These are phyloP conservation scores for Chrysopogon serrulatus DNA, from an alignment of 176 grass and related monocot species.

Conservation along the genomic window DNA sequence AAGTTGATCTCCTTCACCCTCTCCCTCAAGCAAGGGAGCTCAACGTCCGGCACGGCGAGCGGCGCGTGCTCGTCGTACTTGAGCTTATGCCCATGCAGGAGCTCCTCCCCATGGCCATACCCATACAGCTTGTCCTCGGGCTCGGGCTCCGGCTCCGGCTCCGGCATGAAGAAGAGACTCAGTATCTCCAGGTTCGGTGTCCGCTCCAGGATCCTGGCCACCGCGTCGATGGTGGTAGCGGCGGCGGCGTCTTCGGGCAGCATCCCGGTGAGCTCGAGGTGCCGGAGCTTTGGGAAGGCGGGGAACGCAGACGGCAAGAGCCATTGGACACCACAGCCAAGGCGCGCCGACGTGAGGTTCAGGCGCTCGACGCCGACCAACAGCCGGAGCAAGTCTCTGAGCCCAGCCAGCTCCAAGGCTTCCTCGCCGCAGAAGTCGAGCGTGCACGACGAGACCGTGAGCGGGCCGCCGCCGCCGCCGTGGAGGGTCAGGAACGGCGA, in stretches of 20 bases:
- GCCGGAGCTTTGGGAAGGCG: background rate
- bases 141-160: too few relatives aligned
- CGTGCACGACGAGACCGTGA: background rate
- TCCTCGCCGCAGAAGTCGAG: background rate
- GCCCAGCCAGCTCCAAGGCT: background rate
- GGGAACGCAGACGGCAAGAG: background rate
- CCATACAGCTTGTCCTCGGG: too few relatives aligned
- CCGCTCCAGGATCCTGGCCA: background rate
- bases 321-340: background rate
- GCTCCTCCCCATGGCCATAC: background rate
- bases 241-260: background rate
- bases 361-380: background rate
- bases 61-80: background rate
- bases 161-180: background rate
- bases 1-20: background rate
- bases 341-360: background rate
- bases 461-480: background rate
- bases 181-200: background rate
- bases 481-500: background rate
- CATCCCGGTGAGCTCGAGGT: slow-evolving; percentile 10
- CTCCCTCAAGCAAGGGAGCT: background rate
- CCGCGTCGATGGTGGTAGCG: background rate
- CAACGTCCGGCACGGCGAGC: background rate
- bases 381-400: background rate
- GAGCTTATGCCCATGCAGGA: background rate